Evolutionary conservation across 257 asterid genomes (phyloP).

Genomic region (Solanum ossicruentum): DNA sequence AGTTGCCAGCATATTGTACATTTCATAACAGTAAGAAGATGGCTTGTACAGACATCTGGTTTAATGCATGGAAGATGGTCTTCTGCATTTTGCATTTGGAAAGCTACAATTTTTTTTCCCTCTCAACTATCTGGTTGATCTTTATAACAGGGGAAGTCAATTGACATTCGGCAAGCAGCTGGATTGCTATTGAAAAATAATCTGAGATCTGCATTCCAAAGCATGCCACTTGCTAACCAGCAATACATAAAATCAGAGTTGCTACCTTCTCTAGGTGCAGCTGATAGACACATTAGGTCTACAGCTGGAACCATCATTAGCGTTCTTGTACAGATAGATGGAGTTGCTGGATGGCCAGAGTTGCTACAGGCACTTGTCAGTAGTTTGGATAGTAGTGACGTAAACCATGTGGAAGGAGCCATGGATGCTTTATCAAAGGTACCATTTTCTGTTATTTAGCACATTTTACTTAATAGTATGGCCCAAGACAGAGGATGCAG

Average conservation of each 20-base stretch:
- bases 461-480: neutral
- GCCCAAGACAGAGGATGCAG: neutral
- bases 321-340: constrained; percentile 79
- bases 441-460: neutral
- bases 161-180: constrained; percentile 96
- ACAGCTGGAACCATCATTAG: constrained; percentile 90
- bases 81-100: neutral
- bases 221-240: constrained; percentile 60
- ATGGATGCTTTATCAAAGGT: constrained; percentile 99
- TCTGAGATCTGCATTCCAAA: constrained; percentile 41
- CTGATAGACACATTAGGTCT: constrained; percentile 81
- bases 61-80: neutral
- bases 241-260: constrained; percentile 68
- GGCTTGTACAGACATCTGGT: neutral
- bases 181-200: constrained; percentile 90
- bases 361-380: constrained; percentile 68
- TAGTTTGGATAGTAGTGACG: constrained; percentile 85
- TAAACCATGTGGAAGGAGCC: constrained; percentile 94
- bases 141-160: constrained; percentile 67
- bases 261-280: constrained; percentile 81
- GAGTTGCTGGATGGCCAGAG: constrained; percentile 89
- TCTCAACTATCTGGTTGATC: neutral
- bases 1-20: neutral
- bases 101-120: neutral
- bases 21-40: neutral